Percentiles rank a stretch among this genome's conserved stretches.
Conservation (phyloP, 176 grass and related monocot genomes). For the Saccharum officinarum region DNA sequence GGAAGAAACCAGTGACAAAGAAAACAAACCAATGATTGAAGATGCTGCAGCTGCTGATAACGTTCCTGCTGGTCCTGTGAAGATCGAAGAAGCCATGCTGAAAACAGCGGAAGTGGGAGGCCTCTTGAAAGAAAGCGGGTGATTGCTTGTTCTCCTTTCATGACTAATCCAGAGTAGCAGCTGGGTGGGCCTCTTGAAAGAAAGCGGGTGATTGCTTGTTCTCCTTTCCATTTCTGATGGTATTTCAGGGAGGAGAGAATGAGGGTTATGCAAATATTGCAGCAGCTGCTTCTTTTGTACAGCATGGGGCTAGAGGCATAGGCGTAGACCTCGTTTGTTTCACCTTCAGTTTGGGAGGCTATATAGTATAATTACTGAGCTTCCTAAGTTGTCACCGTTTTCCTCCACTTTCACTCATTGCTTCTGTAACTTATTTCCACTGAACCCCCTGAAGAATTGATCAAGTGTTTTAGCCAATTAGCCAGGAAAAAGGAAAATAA, state of each 20-base stretch:
- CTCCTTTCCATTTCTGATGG: background rate
- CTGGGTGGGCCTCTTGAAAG: no score
- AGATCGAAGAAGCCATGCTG: constrained; percentile 30
- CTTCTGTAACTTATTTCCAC: background rate
- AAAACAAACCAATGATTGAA: constrained; percentile 16
- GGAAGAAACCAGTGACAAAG: constrained; percentile 27
- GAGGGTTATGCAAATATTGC: background rate
- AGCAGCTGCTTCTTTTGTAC: constrained; percentile 19
- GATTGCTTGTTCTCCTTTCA: background rate
- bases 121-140: background rate
- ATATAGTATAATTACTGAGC: constrained; percentile 9
- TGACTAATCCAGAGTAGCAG: background rate
- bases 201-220: no score
- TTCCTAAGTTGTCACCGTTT: background rate
- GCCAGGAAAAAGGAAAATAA: background rate
- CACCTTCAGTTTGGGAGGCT: constrained; percentile 18
- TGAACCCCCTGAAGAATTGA: constrained; percentile 21
- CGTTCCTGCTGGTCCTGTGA: background rate
- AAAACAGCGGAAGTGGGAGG: background rate
- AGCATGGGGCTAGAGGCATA: constrained; percentile 20
- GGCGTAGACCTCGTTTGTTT: background rate
- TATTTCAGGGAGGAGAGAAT: background rate
- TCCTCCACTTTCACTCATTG: background rate
- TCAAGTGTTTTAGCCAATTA: constrained; percentile 20
- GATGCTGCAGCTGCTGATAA: constrained; percentile 1